Base-by-base conservation (phyloP, 2,329 filamentous ascomycete species). In the Colletotrichum musicola region DNA sequence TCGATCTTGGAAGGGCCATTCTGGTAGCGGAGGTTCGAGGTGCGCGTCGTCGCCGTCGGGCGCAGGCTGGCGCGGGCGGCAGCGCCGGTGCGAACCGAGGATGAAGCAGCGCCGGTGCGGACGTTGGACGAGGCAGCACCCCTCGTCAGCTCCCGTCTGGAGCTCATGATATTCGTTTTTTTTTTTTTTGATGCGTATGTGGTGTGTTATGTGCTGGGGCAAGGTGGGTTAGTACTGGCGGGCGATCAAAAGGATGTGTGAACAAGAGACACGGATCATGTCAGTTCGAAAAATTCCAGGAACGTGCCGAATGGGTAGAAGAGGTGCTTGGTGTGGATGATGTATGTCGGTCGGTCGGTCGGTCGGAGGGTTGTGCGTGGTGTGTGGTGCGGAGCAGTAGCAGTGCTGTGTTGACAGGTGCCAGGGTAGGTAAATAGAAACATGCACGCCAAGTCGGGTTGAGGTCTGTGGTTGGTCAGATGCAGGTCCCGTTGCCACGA, bases 1-100 rank as follows among this genome's bases (percentile, higher is more conserved):
- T 81, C 79, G 53, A 79, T 73, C 35, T 49, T 68, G 10, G 69
- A 70, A 4, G 69, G 62, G 18, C 64, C 57, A 16, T 62, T 27
- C 16, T 70, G 68, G 18, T 71, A 70, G 12, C 70, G 68, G 42
- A 72, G 38, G 13, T 64, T 71, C n/a, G 69, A 71, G 49, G 63
- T 67, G 25, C 69, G 67, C 13, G 69, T 60, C 14, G 67, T 62
- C 7, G 30, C 30, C 53, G 65, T 49, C 35, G 69, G 62, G 25
- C 69, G 67, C 58, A 62, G 22, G 64, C 60, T 64, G 25, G 50
- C 30, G 47, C 68, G 68, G 35, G 55, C 62, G 2, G 64, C 42
- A 38, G 70, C 62, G 30, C 68, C 68, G 5, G 69, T 68, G 55
- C 68, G 58, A 47, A 61, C 27, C 42, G 62, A 55, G 18, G 61